Conservation (phyloP, 1,139 yeast species). For the Suhomyces yuchorum region DNA sequence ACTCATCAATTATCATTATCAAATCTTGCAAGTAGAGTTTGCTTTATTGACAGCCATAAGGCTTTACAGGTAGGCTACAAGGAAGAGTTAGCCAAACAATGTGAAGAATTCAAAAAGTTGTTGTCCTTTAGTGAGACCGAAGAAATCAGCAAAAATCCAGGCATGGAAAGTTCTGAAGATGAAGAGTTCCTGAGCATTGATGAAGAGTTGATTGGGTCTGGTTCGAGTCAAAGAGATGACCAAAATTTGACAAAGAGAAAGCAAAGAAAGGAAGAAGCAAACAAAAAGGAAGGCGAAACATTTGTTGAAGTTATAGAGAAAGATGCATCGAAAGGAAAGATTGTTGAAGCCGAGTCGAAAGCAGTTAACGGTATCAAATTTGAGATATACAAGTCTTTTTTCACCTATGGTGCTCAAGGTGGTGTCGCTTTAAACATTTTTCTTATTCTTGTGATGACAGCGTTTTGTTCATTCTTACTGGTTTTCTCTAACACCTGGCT, state of each 20-base stretch:
- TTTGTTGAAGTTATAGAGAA: constrained; percentile 23
- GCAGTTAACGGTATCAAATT: constrained; percentile 20
- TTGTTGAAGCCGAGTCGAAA: constrained; percentile 27
- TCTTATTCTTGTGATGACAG: constrained; percentile 21
- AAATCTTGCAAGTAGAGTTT: constrained; percentile 64
- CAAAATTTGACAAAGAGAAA: constrained; percentile 5
- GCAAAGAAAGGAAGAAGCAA: constrained; percentile 16
- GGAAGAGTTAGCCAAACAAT: constrained; percentile 38
- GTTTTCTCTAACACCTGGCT: constrained; percentile 80
- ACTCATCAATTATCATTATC: constrained; percentile 81
- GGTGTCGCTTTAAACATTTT: constrained; percentile 19
- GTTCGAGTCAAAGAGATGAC: background rate
- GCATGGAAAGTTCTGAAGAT: background rate
- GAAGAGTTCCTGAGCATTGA: background rate
- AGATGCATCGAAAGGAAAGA: constrained; percentile 28
- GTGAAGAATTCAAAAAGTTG: background rate
- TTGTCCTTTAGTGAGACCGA: background rate
- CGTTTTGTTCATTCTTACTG: constrained; percentile 56
- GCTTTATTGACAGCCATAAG: constrained; percentile 73
- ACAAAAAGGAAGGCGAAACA: constrained; percentile 25
- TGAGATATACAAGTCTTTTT: constrained; percentile 18
- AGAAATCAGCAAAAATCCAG: background rate
- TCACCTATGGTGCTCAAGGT: constrained; percentile 2
- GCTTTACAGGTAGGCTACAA: constrained; percentile 59
- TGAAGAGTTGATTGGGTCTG: background rate